Evolutionary conservation across 352 stramenopile genomes (phyloP).

Genomic region (Phytophthora fragariaefolia): DNA sequence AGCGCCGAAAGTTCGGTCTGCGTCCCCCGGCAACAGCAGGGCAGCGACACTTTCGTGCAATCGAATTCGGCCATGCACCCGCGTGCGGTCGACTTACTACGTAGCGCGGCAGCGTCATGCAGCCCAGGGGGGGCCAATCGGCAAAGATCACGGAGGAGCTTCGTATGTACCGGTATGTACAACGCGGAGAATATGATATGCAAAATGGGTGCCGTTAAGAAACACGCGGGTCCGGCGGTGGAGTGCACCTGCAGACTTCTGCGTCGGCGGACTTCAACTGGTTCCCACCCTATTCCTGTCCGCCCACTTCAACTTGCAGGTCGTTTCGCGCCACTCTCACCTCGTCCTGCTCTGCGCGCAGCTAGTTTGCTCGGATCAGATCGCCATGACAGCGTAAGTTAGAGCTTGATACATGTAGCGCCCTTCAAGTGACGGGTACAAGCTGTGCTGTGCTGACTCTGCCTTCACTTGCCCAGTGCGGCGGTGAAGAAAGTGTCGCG

Average conservation of each 20-base stretch:
- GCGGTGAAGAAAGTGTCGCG: constrained; percentile 63
- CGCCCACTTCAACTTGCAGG: constrained; percentile 10
- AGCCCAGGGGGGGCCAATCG: too few species aligned
- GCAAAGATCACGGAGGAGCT: too few species aligned
- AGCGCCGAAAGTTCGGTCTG: background rate
- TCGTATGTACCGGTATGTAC: too few species aligned
- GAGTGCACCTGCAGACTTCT: background rate
- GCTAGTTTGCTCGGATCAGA: constrained; percentile 6
- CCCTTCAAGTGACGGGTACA: background rate
- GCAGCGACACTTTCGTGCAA: background rate
- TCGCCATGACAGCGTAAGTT: constrained; percentile 34
- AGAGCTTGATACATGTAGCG: too few species aligned
- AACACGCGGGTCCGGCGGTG: background rate
- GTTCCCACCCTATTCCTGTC: background rate
- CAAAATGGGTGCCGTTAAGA: background rate
- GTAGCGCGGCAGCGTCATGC: too few species aligned
- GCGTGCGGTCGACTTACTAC: too few species aligned
- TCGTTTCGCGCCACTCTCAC: constrained; percentile 14
- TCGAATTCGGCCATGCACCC: background rate
- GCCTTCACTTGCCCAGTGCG: constrained; percentile 29
- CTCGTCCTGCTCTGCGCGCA: background rate
- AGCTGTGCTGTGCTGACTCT: background rate
- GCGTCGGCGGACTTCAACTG: background rate
- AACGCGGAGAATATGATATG: too few species aligned
- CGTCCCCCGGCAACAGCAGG: background rate